phyloP scores from a whole-genome alignment of 2,329 filamentous ascomycete genomes.

The Fusarium pseudonygamai region DNA sequence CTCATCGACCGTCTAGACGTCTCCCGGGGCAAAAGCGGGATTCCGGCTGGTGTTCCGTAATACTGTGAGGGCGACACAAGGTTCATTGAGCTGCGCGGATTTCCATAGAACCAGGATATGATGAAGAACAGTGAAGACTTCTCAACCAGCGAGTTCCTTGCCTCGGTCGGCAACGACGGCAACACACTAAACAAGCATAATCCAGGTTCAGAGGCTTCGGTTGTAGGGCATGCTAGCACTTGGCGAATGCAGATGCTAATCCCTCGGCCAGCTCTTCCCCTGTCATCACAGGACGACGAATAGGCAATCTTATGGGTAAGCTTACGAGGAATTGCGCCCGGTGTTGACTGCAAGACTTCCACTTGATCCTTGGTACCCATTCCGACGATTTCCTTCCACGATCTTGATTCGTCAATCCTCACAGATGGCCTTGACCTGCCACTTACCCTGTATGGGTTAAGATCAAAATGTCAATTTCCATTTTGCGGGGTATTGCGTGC shows the following conservation, averaged over 20 bases:
- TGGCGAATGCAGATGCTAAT: too few species aligned
- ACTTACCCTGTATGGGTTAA: not conserved
- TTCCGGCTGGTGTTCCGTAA: not conserved
- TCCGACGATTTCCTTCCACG: not conserved
- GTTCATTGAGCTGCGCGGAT: too few species aligned
- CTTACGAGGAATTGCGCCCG: not conserved
- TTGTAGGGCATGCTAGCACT: too few species aligned
- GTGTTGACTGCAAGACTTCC: not conserved
- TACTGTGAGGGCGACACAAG: accelerated
- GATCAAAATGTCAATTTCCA: not conserved
- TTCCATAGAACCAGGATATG: too few species aligned
- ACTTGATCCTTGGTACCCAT: not conserved
- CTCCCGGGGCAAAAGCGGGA: not conserved
- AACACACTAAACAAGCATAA: not conserved
- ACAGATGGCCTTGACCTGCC: not conserved
- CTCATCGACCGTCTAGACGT: not conserved
- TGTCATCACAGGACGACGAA: not conserved
- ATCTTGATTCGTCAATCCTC: not conserved
- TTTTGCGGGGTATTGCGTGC: not conserved
- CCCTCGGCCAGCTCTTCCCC: too few species aligned
- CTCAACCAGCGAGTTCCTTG: not conserved
- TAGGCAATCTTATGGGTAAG: not conserved
- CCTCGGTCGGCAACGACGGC: too few species aligned
- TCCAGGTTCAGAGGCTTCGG: not conserved
- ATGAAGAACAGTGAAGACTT: too few species aligned